These are phyloP conservation scores for Kluyveromyces sp. DNA, from an alignment of 1,139 yeast species.

Conservation along the genomic window DNA sequence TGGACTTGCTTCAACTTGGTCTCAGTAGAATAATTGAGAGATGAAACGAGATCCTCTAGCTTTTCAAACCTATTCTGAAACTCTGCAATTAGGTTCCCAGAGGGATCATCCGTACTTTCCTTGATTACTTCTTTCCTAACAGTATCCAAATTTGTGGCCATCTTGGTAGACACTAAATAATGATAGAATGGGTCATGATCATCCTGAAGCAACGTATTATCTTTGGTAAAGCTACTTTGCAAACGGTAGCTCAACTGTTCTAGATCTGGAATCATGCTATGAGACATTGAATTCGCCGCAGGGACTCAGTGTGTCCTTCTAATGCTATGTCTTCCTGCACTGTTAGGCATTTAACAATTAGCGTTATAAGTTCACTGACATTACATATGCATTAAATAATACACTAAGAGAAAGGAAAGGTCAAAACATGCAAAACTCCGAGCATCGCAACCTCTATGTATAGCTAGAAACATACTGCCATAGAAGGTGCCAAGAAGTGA, in stretches of 20 bases:
- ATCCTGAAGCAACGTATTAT: neutral
- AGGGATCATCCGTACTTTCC: constrained; percentile 1
- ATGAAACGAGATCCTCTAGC: constrained; percentile 8
- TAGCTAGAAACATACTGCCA: no score
- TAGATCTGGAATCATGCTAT: neutral
- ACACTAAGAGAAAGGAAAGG: neutral
- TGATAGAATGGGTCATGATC: constrained; percentile 16
- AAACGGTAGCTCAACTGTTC: neutral
- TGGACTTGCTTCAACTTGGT: constrained; percentile 6
- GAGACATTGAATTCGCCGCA: no score
- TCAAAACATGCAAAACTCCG: no score
- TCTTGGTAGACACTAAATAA: constrained; percentile 17
- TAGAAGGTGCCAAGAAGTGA: no score
- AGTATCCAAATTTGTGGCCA: constrained; percentile 13
- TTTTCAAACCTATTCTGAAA: constrained; percentile 13
- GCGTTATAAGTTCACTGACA: neutral
- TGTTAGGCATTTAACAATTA: no score
- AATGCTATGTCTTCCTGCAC: no score
- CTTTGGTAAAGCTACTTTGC: constrained; percentile 1
- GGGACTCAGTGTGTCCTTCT: no score
- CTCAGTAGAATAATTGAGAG: neutral
- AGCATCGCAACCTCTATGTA: no score
- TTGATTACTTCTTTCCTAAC: constrained; percentile 12
- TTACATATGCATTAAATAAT: neutral
- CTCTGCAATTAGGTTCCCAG: neutral